These are phyloP conservation scores for Petasospora rhodanensis DNA, from an alignment of 1,139 yeast genomes.

Conservation along the genomic window DNA sequence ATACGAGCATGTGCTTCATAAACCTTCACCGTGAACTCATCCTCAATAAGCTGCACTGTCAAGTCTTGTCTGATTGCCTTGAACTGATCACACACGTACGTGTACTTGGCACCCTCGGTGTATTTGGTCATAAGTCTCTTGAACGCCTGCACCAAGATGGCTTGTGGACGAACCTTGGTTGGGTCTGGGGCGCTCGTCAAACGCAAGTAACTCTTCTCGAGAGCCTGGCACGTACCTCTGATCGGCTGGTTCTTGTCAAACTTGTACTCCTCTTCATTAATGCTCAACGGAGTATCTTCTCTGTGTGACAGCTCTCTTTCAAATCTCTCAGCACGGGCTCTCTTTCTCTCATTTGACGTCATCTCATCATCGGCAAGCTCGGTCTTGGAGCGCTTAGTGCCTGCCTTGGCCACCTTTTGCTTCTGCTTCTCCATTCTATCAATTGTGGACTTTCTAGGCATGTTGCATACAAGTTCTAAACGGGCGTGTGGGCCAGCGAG, in stretches of 20 bases:
- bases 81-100: conserved; percentile 82
- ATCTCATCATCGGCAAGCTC: conserved; percentile 13
- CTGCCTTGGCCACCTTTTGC: too few species aligned
- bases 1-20: conserved; percentile 85
- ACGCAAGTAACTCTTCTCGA: conserved; percentile 79
- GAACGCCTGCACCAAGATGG: conserved; percentile 55
- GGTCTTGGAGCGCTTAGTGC: neutral
- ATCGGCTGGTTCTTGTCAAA: conserved; percentile 35
- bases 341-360: conserved; percentile 37
- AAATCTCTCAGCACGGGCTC: conserved; percentile 50
- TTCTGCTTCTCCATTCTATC: too few species aligned
- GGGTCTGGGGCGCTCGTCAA: conserved; percentile 94
- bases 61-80: conserved; percentile 90
- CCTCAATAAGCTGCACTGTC: conserved; percentile 85
- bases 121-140: conserved; percentile 53
- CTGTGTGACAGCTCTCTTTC: conserved; percentile 32
- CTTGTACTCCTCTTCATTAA: conserved; percentile 8
- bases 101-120: conserved; percentile 50
- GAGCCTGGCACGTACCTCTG: conserved; percentile 57
- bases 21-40: conserved; percentile 70
- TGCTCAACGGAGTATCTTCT: conserved; percentile 3
- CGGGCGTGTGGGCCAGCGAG: conserved; percentile 6
- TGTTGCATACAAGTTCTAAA: conserved; percentile 23
- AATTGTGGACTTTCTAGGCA: conserved; percentile 4
- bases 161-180: conserved; percentile 68